Percentiles rank a stretch among this genome's conserved stretches.
These are phyloP conservation scores for Cutaneotrichosporon daszewskae DNA, from an alignment of 1,284 basidiomycete genomes.

Conservation along the genomic window DNA sequence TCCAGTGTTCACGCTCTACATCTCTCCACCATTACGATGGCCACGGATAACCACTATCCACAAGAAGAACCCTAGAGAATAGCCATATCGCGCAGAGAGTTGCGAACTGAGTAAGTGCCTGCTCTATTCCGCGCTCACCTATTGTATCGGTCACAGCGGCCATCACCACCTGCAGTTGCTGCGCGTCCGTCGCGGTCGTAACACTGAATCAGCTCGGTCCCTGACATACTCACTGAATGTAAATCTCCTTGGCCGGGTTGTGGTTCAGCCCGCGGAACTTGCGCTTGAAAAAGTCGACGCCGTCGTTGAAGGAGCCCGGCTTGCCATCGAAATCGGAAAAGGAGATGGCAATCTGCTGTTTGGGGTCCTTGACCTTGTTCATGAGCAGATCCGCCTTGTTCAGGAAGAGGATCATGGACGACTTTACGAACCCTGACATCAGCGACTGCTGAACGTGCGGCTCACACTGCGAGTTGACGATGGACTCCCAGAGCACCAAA, in stretches of 20 bases:
- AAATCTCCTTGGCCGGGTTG: constrained; percentile 83
- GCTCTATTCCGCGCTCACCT: constrained; percentile 1
- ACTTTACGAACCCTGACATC: constrained; percentile 72
- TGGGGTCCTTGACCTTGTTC: constrained; percentile 61
- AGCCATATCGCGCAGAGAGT: constrained; percentile 19
- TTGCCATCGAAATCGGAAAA: constrained; percentile 71
- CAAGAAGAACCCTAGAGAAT: constrained; percentile 12
- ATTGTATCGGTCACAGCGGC: constrained; percentile 56
- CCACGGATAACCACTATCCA: neutral
- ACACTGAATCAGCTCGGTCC: constrained; percentile 52
- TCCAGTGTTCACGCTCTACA: neutral
- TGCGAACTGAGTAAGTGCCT: constrained; percentile 13
- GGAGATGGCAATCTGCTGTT: constrained; percentile 75
- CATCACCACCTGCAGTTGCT: constrained; percentile 87
- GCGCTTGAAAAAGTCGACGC: constrained; percentile 73
- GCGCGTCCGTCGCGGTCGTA: constrained; percentile 90
- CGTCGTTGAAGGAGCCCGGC: constrained; percentile 36
- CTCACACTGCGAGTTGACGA: constrained; percentile 66
- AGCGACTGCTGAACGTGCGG: neutral
- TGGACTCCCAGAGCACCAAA: constrained; percentile 90
- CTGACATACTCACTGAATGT: constrained; percentile 65
- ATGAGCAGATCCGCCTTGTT: constrained; percentile 88
- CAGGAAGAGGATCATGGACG: constrained; percentile 85
- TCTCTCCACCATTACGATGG: neutral
- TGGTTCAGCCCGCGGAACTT: constrained; percentile 77